phyloP scores from a whole-genome alignment of 2,329 filamentous ascomycete genomes.

The Plectosphaerella plurivora region DNA sequence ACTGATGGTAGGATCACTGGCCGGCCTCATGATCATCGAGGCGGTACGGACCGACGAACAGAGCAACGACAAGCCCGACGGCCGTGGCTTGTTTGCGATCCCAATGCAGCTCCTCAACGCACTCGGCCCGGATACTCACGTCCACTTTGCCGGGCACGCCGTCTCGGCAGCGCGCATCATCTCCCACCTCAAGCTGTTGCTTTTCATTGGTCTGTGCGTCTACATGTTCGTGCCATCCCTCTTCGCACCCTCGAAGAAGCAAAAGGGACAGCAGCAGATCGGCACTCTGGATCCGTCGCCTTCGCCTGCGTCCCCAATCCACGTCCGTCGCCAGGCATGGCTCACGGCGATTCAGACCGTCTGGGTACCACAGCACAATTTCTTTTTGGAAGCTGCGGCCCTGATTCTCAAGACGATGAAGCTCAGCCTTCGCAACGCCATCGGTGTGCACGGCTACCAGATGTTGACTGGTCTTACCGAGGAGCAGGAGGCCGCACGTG shows the following conservation, averaged over 20 bases:
- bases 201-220: conserved; percentile 49
- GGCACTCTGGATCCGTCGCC: conserved; percentile 50
- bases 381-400: conserved; percentile 79
- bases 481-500: conserved; percentile 78
- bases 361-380: conserved; percentile 83
- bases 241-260: conserved; percentile 41
- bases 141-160: conserved; percentile 52
- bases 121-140: conserved; percentile 41
- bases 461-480: conserved; percentile 74
- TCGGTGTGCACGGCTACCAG: conserved; percentile 75
- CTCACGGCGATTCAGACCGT: conserved; percentile 89
- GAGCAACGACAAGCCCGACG: conserved; percentile 58
- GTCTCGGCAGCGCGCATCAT: conserved; percentile 38
- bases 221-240: conserved; percentile 53
- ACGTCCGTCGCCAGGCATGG: conserved; percentile 86
- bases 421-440: conserved; percentile 71
- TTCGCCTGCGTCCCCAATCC: conserved; percentile 74
- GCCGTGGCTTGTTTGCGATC: conserved; percentile 62
- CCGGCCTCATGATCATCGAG: conserved; percentile 87
- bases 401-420: conserved; percentile 77
- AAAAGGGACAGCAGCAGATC: conserved; percentile 39
- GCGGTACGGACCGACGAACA: conserved; percentile 66
- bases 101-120: conserved; percentile 54
- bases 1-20: conserved; percentile 88
- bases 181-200: conserved; percentile 45